Evolutionary conservation across 805 yeast genomes (phyloP), one percentile per base, ranked within the genome.

Genomic region (Candida verbasci): DNA sequence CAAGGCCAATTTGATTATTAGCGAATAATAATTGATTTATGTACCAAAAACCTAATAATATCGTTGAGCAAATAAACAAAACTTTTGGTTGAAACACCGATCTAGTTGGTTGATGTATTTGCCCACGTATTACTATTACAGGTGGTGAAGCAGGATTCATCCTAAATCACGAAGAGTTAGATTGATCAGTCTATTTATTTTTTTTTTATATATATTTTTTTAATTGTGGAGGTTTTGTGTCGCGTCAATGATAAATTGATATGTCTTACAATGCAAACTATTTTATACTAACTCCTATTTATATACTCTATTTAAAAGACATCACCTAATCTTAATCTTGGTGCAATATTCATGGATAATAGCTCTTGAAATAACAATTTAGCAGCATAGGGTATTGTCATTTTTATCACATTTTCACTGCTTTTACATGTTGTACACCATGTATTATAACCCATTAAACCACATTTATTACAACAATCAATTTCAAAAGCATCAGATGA

Each of bases 371-470:
- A 93, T 51, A 93, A 68, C 52, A 93, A 70, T 63, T 93, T 93
- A 33, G 98, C 98, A n/a, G 98, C 98, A 54, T 93, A 93, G 5
- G 98, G 98, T 55, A 93, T 89, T 7, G 95, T 89, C 96, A 93
- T 89, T 55, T 82, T 85, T 45, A 87, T 81, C 34, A 91, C 81
- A 39, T 79, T 62, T 58, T 91, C 97, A 18, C 91, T 78, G 44
- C 86, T 80, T 67, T 84, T 84, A 72, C 98, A 93, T 11, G 93
- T 76, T n/a, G 95, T 83, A 68, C 98, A 93, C 97, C 97, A 93
- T 27, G 91, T 91, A 57, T 87, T 82, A 62, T 91, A 86, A 17
- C 98, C 97, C 96, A 93, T 86, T 46, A 93, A 74, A 11, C 98
- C 98, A 73, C 98, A 93, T 29, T 76, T 67, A 53, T 83, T 84